Conservation (phyloP, 2,329 filamentous ascomycete genomes). For the Aspergillus proliferans region DNA sequence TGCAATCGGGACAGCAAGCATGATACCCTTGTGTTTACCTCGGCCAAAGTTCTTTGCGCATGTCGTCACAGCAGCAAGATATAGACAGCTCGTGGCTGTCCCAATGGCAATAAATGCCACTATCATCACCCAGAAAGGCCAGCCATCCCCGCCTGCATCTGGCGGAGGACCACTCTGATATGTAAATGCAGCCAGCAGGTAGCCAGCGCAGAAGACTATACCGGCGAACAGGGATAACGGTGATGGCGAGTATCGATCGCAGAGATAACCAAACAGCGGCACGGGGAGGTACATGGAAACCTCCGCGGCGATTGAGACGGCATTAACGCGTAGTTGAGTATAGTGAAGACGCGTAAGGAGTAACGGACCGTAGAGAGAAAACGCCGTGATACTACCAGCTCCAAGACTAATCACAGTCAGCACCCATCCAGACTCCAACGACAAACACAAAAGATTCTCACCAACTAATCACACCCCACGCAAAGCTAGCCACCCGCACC, state of each 20-base stretch:
- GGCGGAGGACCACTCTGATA: conserved; percentile 58
- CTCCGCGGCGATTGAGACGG: conserved; percentile 78
- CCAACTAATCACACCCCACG: conserved; percentile 56
- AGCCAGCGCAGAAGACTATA: conserved; percentile 70
- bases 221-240: conserved; percentile 68
- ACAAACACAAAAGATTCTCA: conserved; percentile 19
- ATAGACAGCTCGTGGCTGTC: conserved; percentile 79
- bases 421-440: not conserved
- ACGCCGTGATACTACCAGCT: conserved; percentile 86
- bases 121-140: conserved; percentile 78
- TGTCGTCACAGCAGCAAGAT: conserved; percentile 83
- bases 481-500: conserved; percentile 51
- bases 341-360: conserved; percentile 84
- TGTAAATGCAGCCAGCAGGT: conserved; percentile 72
- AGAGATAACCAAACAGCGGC: conserved; percentile 80
- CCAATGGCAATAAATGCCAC: conserved; percentile 78
- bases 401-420: conserved; percentile 50
- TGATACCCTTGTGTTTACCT: conserved; percentile 78
- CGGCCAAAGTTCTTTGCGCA: conserved; percentile 97
- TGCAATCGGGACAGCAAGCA: conserved; percentile 83
- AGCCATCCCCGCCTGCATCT: conserved; percentile 49
- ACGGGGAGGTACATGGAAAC: conserved; percentile 90
- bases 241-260: conserved; percentile 78
- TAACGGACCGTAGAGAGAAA: conserved; percentile 86
- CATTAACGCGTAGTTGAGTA: conserved; percentile 86